A percentile compares a stretch with the other conserved stretches of the same genome.
Conservation (phyloP, 2,329 filamentous ascomycete genomes). For the Arthrobotrys iridis region DNA sequence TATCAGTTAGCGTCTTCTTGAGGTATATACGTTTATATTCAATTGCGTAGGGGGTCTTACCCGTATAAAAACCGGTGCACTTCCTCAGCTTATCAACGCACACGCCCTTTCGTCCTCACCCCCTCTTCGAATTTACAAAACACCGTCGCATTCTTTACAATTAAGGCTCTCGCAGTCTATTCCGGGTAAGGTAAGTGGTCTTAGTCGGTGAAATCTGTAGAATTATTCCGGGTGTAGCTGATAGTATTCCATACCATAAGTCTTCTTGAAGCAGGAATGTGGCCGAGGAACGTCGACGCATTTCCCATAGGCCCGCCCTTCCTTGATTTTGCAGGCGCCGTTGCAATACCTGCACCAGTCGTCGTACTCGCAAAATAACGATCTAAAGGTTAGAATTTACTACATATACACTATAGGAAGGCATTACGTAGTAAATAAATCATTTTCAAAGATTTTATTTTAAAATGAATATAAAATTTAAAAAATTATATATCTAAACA, state of each 20-base stretch:
- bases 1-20: neutral
- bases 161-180: neutral
- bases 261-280: neutral
- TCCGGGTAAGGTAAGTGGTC: neutral
- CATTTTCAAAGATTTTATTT: no score
- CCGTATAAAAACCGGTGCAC: neutral
- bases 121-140: neutral
- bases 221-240: neutral
- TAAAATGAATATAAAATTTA: no score
- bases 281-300: neutral
- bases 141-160: neutral
- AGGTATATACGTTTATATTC: no score
- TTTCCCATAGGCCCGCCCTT: neutral
- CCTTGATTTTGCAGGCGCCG: neutral
- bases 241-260: neutral
- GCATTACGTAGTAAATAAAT: neutral
- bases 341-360: constrained; percentile 10
- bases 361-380: neutral
- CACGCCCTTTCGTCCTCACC: no score
- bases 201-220: no score
- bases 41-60: neutral
- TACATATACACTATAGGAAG: no score
- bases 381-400: neutral
- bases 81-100: constrained; percentile 8
- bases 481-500: no score